Base-by-base conservation (phyloP, 2,329 filamentous ascomycete species). In the Ceratocystis smalleyi region DNA sequence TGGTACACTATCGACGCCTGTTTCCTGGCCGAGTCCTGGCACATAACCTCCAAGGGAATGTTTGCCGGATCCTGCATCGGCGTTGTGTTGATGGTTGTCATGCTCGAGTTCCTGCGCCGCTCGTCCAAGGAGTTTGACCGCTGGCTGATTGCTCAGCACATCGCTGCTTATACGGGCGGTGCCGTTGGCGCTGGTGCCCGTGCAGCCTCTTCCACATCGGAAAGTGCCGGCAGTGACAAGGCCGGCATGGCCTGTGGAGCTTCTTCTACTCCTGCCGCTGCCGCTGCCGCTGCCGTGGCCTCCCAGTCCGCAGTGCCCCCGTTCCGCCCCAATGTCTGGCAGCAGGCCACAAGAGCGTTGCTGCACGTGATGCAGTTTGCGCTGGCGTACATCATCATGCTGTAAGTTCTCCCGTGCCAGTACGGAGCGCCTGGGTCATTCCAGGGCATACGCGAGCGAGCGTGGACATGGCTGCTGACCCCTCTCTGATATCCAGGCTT, bases 51-150 rank as follows among this genome's bases (percentile, higher is more conserved):
- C 27, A 75, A 73, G 2, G 84, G 81, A 72, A 86, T 86, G 80
- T 92, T 95, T 71, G 88, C 86, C 59, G 88, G 86, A 24, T 87
- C 85, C 62, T 94, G 89, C 75, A 85, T 95, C 70, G 88, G 87
- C 67, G 84, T 90, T 43, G 77, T 90, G 67, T 75, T 86, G n/a
- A 83, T 95, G 63, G 86, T 88, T 69, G 79, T 92, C 62, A 70
- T 75, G 5, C 84, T 94, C 69, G 88, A 94, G 71, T 76, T 85
- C 65, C 79, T 94, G 24, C 86, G 89, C 61, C 85, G 88, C 35
- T 69, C 80, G 27, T 79, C 81, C 68, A 85, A 87, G 69, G 87
- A 91, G 72, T 92, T 86, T 73, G 88, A 94, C 72, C 78, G 81
- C 30, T 81, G 81, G 69, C 78, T 90, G 35, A 70, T 86, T 66